Evolutionary conservation across 2,329 filamentous ascomycete genomes (phyloP), one percentile per base, ranked within the genome.

Genomic region (Phialemonium atrogriseum): DNA sequence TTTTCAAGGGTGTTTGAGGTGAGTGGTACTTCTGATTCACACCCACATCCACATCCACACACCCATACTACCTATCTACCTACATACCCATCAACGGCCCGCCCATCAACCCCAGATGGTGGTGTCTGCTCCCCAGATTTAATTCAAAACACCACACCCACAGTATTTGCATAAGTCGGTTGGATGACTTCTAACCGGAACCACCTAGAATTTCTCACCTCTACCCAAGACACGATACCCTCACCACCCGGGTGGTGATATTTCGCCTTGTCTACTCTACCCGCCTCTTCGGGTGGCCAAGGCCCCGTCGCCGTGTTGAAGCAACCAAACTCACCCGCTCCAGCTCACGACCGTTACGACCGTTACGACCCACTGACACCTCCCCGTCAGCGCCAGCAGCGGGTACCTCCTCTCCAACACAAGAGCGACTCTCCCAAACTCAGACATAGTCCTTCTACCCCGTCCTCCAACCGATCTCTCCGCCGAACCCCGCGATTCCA

Each of bases 331-430:
- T 47, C 56, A 41, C 47, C 52, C 44, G 21, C 28, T 23, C 20
- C 13, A 13, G 6, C 52, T 68, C 51, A 70, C 62, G 68, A 72
- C 67, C 61, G 60, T 66, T 58, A 71, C 70, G 67, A 71, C 51
- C 57, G 47, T 56, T 52, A 71, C 66, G 66, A 66, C 49, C 55
- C 58, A 47, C 58, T 58, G 50, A 51, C 51, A 35, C 41, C 56
- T 39, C 42, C 48, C 45, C 48, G 52, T 37, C 50, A 51, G 48
- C 56, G 50, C 52, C 59, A 60, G 55, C 55, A 51, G 43, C 53
- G 58, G 58, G 61, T 50, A 34, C 41, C 43, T 44, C 46, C 49
- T 43, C 48, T 36, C 42, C 58, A 35, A 49, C 62, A 45, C 53
- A 59, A 47, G 52, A 49, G 44, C 41, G 50, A 43, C 35, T 41